Evolutionary conservation across 139 green algal species (phyloP).

Genomic region (Coelastrella sp.): DNA sequence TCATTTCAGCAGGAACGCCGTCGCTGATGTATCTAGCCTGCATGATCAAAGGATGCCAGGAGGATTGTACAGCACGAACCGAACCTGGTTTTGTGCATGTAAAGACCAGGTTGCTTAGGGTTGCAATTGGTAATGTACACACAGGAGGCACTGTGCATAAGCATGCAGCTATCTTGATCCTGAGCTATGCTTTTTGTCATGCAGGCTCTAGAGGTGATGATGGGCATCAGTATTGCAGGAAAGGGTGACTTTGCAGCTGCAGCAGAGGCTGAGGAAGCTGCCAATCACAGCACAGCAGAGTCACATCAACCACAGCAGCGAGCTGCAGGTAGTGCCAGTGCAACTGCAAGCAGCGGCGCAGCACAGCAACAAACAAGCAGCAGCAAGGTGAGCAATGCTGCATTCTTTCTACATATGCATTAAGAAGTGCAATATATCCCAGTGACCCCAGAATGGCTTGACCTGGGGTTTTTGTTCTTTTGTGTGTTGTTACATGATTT

Average conservation of each 20-base stretch:
- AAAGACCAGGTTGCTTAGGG: no score
- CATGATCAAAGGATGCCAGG: no score
- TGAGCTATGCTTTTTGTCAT: no score
- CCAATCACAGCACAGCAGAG: conserved; percentile 18
- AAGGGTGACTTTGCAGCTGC: conserved; percentile 12
- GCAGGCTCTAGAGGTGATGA: conserved; percentile 69
- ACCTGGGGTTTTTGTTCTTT: background rate
- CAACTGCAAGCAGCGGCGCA: background rate
- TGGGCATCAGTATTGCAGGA: conserved; percentile 67
- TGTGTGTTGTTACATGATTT: background rate
- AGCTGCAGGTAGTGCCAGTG: background rate
- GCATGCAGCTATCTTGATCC: no score
- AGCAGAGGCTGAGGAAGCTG: conserved; percentile 7
- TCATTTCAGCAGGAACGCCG: no score
- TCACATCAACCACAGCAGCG: conserved; percentile 14
- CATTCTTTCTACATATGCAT: no score
- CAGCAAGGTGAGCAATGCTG: conserved; percentile 1
- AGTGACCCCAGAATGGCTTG: no score
- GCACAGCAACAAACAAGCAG: conserved; percentile 41
- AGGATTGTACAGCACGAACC: no score
- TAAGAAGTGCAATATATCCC: background rate
- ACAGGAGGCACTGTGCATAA: no score
- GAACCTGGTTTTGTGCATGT: no score
- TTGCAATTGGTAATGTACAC: no score
- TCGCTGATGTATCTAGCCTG: no score